Evolutionary conservation across 1,284 basidiomycete genomes (phyloP).

Genomic region (Puccinia horiana): DNA sequence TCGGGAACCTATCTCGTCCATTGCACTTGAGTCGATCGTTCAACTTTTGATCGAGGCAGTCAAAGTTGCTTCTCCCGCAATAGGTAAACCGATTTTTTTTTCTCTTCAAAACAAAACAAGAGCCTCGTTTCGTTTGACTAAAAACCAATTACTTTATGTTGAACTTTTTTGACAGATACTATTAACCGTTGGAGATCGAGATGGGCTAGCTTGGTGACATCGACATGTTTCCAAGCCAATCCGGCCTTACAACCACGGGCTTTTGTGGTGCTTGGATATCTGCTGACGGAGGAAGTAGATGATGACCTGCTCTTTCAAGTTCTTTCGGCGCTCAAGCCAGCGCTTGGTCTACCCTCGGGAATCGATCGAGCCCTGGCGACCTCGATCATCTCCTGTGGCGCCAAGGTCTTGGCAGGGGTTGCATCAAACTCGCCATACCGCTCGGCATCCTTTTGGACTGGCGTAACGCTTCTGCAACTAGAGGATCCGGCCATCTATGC

Average conservation of each 20-base stretch:
- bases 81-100: constrained; percentile 63
- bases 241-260: constrained; percentile 85
- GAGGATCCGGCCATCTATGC: constrained; percentile 72
- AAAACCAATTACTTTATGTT: no score
- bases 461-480: constrained; percentile 68
- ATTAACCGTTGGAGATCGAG: constrained; percentile 88
- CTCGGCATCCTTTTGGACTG: constrained; percentile 77
- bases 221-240: constrained; percentile 88
- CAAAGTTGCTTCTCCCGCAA: constrained; percentile 68
- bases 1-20: constrained; percentile 68
- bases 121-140: no score
- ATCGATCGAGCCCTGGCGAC: constrained; percentile 62
- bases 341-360: constrained; percentile 65
- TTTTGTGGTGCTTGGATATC: constrained; percentile 77
- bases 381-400: constrained; percentile 48
- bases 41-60: constrained; percentile 69
- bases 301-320: constrained; percentile 87
- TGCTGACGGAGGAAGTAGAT: constrained; percentile 73
- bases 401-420: constrained; percentile 56
- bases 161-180: constrained; percentile 70
- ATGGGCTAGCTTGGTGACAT: constrained; percentile 88
- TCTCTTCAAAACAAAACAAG: neutral
- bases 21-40: constrained; percentile 70
- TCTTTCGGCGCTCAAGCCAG: constrained; percentile 67
- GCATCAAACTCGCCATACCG: constrained; percentile 76